Evolutionary conservation across 2,329 filamentous ascomycete species (phyloP), one percentile per base, ranked within the genome.

Genomic region (Verticillium albo-atrum): DNA sequence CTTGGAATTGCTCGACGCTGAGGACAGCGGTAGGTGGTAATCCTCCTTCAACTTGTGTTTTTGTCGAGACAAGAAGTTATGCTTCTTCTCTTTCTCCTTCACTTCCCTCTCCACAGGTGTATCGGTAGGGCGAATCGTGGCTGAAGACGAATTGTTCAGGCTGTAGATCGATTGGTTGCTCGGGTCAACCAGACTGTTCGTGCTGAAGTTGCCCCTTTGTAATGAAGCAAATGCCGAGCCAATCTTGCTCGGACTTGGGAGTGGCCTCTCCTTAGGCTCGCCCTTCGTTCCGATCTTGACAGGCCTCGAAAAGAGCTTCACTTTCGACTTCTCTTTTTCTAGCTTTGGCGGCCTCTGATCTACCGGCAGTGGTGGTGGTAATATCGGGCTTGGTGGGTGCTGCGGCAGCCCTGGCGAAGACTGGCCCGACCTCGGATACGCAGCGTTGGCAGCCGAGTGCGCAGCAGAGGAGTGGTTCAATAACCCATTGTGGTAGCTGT

Each of bases 41-140:
- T 92, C 90, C 63, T 91, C 88, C 72, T 89, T 89, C 60, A 91
- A 77, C 71, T 92, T 93, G 68, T 92, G 84, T 69, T 92, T 93
- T 69, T 91, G 89, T 42, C 90, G 81, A 7, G 89, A 91, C 57
- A 94, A 71, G 65, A 94, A 93, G 68, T 93, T 87, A 66, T 92
- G 90, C 65, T 89, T 90, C 75, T 89, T 90, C 67, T 90, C 87
- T 74, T 90, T 90, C 62, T 79, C 79, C 17, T 37, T 37, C 15
- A 20, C n/a, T 26, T 37, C 26, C 20, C 55, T 17, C 54, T 79
- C 78, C 3, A 69, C 75, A 6, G 77, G 73, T 27, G 79, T 74
- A 51, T 89, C 86, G 12, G 74, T 68, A 0, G 89, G 83, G n/a
- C 90, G 84, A 59, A 94, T 86, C 0, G 90, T 93, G 2, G 89